Evolutionary conservation across 805 yeast genomes (phyloP), one percentile per base, ranked within the genome.

Genomic region (Pichia nakasei): DNA sequence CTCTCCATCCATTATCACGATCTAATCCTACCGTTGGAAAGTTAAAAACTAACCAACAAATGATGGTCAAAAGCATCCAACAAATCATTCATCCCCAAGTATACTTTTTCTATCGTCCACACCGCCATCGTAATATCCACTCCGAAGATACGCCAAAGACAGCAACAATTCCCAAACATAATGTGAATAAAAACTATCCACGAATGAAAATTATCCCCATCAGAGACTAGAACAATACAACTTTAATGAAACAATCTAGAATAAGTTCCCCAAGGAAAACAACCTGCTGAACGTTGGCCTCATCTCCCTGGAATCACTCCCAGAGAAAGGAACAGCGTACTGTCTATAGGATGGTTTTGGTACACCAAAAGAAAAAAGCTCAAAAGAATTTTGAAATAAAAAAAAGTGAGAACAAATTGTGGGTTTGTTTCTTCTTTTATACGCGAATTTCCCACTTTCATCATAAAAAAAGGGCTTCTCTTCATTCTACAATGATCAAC

Each of bases 341-440:
- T 60, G 65, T 60, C 65, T 60, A 59, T 45, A 58, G 55, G 61
- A 58, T 53, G 63, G 64, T 58, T 58, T 48, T 47, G 60, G 59
- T 58, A 57, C 61, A 47, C 52, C 39, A 52, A 49, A 52, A 46
- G 51, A 42, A 47, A 33, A 32, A 43, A 44, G 24, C 4, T 31
- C 22, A 34, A 33, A 42, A 26, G n/a, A 34, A 31, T 5, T 7
- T 12, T 8, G 9, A 11, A 8, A 9, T n/a, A 17, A 13, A 21
- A n/a, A 29, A 15, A 11, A 8, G 6, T n/a, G 38, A 18, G 17
- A 22, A 35, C 5, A 22, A 42, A 42, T 27, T 27, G 38, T 4
- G 41, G 31, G 27, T 21, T 20, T 15, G 9, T 5, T 8, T 6
- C 18, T 24, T 37, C 20, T 32, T 39, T 39, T 41, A 41, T 43